These are phyloP conservation scores for Botrytis medusae DNA, from an alignment of 2,329 filamentous ascomycete species.

Conservation along the genomic window DNA sequence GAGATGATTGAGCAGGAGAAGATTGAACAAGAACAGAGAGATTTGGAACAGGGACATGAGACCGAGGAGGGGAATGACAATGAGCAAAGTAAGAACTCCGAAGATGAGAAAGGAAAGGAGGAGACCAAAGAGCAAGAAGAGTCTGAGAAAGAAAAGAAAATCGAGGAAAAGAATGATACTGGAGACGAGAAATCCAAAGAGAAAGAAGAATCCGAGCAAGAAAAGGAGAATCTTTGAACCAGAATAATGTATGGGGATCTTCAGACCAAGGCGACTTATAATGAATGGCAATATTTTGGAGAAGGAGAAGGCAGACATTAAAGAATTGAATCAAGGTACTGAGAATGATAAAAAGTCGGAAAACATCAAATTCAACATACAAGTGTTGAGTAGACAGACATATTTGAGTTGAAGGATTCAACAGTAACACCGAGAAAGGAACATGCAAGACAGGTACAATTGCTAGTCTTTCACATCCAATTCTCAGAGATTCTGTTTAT, in stretches of 20 bases:
- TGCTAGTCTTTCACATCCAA: background rate
- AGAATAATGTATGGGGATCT: background rate
- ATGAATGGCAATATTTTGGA: fast-evolving
- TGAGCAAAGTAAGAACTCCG: background rate
- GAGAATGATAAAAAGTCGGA: background rate
- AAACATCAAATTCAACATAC: background rate
- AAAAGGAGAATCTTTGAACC: background rate
- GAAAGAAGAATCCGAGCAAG: background rate
- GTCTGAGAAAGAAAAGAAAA: no score
- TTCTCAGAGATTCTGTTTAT: fast-evolving
- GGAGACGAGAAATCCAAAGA: background rate
- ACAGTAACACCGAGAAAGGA: background rate
- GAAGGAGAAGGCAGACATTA: background rate
- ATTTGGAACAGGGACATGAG: background rate
- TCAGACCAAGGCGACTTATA: fast-evolving
- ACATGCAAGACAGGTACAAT: fast-evolving
- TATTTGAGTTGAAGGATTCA: background rate
- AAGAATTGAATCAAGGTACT: fast-evolving
- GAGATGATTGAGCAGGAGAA: background rate
- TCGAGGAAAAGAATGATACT: background rate
- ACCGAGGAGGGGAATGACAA: background rate
- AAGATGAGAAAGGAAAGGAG: background rate
- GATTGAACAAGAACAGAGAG: background rate
- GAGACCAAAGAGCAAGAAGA: background rate
- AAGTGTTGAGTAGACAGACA: background rate